Base-by-base conservation (phyloP, 2,329 filamentous ascomycete genomes). In the Apiospora phragmitis region DNA sequence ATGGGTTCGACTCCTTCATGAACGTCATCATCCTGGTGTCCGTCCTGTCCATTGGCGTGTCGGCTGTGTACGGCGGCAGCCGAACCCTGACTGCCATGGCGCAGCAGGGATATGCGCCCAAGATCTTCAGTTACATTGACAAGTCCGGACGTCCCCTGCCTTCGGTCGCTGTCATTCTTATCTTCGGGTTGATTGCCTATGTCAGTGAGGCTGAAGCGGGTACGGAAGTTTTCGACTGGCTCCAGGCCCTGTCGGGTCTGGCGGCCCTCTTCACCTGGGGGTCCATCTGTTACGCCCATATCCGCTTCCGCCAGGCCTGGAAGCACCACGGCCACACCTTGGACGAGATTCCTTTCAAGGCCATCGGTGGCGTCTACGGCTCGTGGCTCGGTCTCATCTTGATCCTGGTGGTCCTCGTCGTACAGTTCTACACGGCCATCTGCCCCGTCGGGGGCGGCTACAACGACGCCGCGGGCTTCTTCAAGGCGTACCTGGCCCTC, bases 241-340 rank as follows among this genome's bases (percentile, higher is more conserved):
- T 93, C 4, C 84, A 89, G 35, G 88, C 90, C 11, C 82, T 93
- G 21, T 91, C 90, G 0, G 91, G 89, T 68, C 83, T 93, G 5
- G 87, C 88, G 14, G 87, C 89, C 16, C 84, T 93, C 59, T 92
- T 92, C 78, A 90, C 90, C 14, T 93, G 91, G 91, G 90, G 87
- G 24, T 91, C 88, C 49, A 92, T 93, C 75, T 92, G 90, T 75
- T 81, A 91, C 3, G 85, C 89, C 2, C 91, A 93, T 75, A 92
- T 93, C 76, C 89, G 91, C 26, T 92, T 93, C 85, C 89, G 91
- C 45, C 76, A 80, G 2, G 91, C 90, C 0, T 93, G 91, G 91
- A 83, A 81, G 35, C 79, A 84, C 38, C 85, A 90, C 51, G 88
- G 90, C n/a, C 89, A 90, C 78, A 87, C 85, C 2, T 79, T 91